Base-by-base conservation (phyloP, 306 rosid species). In the Rosa chinensis region DNA sequence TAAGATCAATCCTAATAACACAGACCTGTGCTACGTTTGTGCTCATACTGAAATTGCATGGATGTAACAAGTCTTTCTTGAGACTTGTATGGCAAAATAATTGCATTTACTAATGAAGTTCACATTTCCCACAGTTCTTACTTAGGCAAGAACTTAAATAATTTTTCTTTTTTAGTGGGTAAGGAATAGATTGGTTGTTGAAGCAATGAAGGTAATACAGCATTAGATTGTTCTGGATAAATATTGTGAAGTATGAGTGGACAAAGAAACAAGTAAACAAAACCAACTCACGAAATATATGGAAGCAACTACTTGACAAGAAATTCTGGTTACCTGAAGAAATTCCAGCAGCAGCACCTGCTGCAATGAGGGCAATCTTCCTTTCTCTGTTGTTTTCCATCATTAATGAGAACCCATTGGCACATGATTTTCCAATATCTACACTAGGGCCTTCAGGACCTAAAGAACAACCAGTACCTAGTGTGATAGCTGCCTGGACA, bases 391-490 rank as follows among this genome's bases (percentile, higher is more conserved):
- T 93, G 87, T 91, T 93, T 83, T 93, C 99, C 98, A 95, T 95
- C 94, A 91, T 86, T 56, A 90, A 70, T 23, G 97, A 95, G 89
- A 95, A 93, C 49, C 99, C 98, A 14, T 91, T 82, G 79, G 99
- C 99, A 84, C 97, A 93, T 13, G 99, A 95, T 88, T 90, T 91
- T 74, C 99, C 99, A 74, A 95, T 95, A 87, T 95, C 99, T 47
- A 95, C 98, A 75, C 99, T 95, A 47, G 99, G 99, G 66, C 99
- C 99, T 88, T 95, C 98, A 44, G 99, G 99, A 83, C 99, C 99
- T 90, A 95, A 88, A 42, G 99, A 95, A 86, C 99, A 89, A 67
- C 99, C 99, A 70, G 99, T 93, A 76, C 98, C 98, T 74, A 95
- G 81, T 83, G 98, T 90, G 56, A 95, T 80, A 70, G 99, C 98